Conservation (phyloP, 2,329 filamentous ascomycete species). For the Dactylonectria macrodidyma region DNA sequence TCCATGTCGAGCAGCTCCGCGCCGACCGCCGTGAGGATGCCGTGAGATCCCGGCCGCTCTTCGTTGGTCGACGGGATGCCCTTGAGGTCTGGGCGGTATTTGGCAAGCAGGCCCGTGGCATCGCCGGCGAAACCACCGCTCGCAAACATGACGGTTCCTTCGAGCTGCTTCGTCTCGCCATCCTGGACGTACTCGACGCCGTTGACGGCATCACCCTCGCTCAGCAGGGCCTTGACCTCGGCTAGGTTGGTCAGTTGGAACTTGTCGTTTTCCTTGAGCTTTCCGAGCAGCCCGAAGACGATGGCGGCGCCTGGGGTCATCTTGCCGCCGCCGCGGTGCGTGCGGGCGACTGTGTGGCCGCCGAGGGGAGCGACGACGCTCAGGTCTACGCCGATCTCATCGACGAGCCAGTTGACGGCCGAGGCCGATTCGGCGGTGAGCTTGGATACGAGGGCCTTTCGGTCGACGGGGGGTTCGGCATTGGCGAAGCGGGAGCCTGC, state of each 20-base stretch:
- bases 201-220: conserved; percentile 54
- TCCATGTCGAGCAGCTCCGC: conserved; percentile 66
- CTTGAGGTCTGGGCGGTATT: conserved; percentile 71
- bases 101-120: conserved; percentile 67
- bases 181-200: conserved; percentile 67
- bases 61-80: conserved; percentile 76
- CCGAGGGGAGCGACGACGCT: conserved; percentile 71
- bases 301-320: conserved; percentile 73
- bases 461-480: conserved; percentile 45
- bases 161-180: conserved; percentile 55
- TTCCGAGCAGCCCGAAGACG: conserved; percentile 66
- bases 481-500: conserved; percentile 62
- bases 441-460: conserved; percentile 62
- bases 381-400: conserved; percentile 71
- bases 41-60: conserved; percentile 67
- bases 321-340: conserved; percentile 67
- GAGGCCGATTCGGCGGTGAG: conserved; percentile 64
- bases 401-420: conserved; percentile 70
- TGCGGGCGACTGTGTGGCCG: conserved; percentile 66
- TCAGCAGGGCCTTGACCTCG: conserved; percentile 67
- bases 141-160: conserved; percentile 70
- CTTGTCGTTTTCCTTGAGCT: conserved; percentile 62
- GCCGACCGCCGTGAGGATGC: conserved; percentile 56
- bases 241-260: conserved; percentile 68
- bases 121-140: conserved; percentile 76